phyloP scores from a whole-genome alignment of 2,329 filamentous ascomycete species.

The Fusarium armeniacum region DNA sequence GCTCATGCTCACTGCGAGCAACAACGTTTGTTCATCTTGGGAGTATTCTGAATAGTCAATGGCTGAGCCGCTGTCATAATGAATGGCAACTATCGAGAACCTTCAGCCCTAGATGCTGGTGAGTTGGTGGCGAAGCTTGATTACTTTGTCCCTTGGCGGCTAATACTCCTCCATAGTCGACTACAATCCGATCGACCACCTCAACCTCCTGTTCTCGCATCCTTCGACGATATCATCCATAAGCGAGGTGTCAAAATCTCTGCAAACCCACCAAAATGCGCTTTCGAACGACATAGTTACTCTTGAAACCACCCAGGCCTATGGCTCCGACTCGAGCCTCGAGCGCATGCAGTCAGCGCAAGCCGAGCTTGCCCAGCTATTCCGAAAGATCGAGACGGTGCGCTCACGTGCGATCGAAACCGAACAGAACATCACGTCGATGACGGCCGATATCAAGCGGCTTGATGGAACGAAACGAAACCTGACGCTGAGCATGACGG shows the following conservation, averaged over 20 bases:
- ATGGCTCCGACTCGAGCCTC: constrained; percentile 87
- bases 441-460: constrained; percentile 99
- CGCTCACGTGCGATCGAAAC: constrained; percentile 90
- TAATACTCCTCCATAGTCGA: constrained; percentile 64
- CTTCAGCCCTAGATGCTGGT: constrained; percentile 63
- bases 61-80: constrained; percentile 50
- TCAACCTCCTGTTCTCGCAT: constrained; percentile 94
- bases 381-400: constrained; percentile 94
- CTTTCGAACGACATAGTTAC: constrained; percentile 82
- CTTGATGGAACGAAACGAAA: constrained; percentile 97
- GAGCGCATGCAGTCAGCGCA: constrained; percentile 93
- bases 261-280: constrained; percentile 83
- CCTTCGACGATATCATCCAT: constrained; percentile 87
- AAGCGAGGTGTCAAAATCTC: constrained; percentile 77
- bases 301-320: constrained; percentile 83
- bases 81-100: constrained; percentile 57
- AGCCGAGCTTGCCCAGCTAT: constrained; percentile 87
- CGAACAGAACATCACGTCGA: constrained; percentile 95
- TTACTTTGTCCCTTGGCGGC: constrained; percentile 30
- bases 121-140: constrained; percentile 39
- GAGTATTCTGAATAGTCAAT: constrained; percentile 12
- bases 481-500: constrained; percentile 96
- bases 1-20: constrained; percentile 27
- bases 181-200: constrained; percentile 92
- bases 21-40: constrained; percentile 17